Base-by-base conservation (phyloP, 1,284 basidiomycete genomes). In the Sporisorium graminicola region DNA sequence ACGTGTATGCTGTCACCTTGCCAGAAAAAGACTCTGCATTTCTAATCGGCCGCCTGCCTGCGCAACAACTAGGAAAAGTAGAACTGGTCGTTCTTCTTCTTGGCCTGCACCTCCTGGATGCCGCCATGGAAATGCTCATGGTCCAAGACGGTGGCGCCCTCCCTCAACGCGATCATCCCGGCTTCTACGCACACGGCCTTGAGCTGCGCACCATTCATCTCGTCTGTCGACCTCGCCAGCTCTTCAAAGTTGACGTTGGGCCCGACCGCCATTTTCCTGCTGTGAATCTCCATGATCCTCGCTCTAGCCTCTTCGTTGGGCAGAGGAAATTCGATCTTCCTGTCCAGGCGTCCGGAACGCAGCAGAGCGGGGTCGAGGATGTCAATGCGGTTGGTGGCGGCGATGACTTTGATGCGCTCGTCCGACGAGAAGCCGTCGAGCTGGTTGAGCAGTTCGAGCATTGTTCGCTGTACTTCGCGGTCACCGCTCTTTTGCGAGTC, bases 321-420 rank as follows among this genome's bases (percentile, higher is more conserved):
- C 49, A 93, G 87, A 1, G 91, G 91, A 88, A 93, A 93, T 83
- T 93, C 92, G 78, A 93, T 92, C 87, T 93, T 93, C 67, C 92
- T 87, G 85, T 93, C 92, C 56, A 93, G 87, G 78, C 92, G 90
- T 58, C 92, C 92, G 16, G 91, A 92, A 66, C 92, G 90, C 24
- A 93, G 89, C 12, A 93, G 87, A 0, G 92, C 92, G 3, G 92
- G 91, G 83, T 93, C 92, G 50, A 99, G 91, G 70, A 98, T 98
- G 87, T 99, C 96, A 82, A 99, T 99, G 86, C 96, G 91, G 88
- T 99, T 99, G 33, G 96, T 99, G 1, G 96, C 96, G 16, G 96
- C 96, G 78, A 99, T 98, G 75, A 99, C 96, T 90, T 99, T 99
- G 89, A 99, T 99, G 67, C 95, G 90, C 69, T 94, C 93, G 85